phyloP scores from a whole-genome alignment of 371 early-diverging fungal species.

The Mortierella sp. region DNA sequence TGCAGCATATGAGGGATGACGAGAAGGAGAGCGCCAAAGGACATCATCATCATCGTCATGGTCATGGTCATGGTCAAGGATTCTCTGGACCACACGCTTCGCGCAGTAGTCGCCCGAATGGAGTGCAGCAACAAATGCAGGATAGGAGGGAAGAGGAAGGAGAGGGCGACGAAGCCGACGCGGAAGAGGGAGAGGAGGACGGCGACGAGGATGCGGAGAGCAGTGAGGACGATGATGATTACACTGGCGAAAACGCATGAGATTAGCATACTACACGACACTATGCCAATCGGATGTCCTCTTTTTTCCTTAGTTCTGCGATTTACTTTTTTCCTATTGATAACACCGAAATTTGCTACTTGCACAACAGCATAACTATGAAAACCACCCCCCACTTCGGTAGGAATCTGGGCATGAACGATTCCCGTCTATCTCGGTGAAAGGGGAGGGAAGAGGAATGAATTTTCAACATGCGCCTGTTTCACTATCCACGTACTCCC shows the following conservation, averaged over 20 bases:
- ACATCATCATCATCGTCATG: neutral
- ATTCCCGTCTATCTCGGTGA: neutral
- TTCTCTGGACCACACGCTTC: neutral
- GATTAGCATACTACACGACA: too few species aligned
- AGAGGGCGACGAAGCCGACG: conserved; percentile 4
- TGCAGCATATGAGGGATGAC: neutral
- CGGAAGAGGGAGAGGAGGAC: conserved; percentile 3
- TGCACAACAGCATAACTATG: neutral
- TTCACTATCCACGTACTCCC: too few species aligned
- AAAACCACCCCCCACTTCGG: neutral
- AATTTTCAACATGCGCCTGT: neutral
- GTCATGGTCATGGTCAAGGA: neutral
- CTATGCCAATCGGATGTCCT: neutral
- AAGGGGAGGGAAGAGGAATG: neutral
- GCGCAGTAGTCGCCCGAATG: neutral
- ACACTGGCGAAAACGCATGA: neutral
- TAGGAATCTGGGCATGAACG: neutral
- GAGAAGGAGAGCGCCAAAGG: conserved; percentile 1
- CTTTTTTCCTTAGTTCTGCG: neutral
- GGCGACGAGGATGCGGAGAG: conserved; percentile 1
- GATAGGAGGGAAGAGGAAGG: conserved; percentile 1
- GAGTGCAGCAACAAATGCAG: neutral
- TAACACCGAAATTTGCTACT: neutral
- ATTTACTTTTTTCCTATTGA: neutral
- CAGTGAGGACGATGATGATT: neutral